These are phyloP conservation scores for Bombardia bombarda DNA, from an alignment of 495 filamentous ascomycete species.

Conservation along the genomic window DNA sequence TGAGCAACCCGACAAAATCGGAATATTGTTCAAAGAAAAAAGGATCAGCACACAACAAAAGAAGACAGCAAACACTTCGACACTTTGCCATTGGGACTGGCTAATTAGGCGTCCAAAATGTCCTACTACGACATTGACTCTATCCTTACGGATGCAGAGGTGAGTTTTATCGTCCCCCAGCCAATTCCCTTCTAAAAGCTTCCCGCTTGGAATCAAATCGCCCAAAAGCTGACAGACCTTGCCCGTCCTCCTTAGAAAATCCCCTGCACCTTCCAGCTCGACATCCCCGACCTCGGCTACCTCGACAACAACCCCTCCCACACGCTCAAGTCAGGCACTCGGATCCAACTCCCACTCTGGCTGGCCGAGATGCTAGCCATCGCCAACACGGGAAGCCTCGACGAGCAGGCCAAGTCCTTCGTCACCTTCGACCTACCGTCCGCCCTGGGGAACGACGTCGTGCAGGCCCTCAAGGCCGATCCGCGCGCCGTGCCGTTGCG, in stretches of 20 bases:
- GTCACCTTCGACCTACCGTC: slow-evolving; percentile 76
- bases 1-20: no score
- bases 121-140: slow-evolving; percentile 93
- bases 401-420: slow-evolving; percentile 43
- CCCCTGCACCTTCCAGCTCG: slow-evolving; percentile 86
- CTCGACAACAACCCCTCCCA: slow-evolving; percentile 61
- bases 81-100: neutral
- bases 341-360: slow-evolving; percentile 84
- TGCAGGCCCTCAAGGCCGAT: slow-evolving; percentile 88
- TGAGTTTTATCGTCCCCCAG: slow-evolving; percentile 21
- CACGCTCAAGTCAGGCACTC: slow-evolving; percentile 69
- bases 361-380: slow-evolving; percentile 94
- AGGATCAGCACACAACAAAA: no score
- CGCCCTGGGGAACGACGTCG: slow-evolving; percentile 68
- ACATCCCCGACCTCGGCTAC: slow-evolving; percentile 78
- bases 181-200: neutral
- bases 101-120: slow-evolving; percentile 29
- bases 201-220: no score
- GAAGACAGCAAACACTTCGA: no score
- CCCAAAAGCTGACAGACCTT: slow-evolving; percentile 3
- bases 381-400: slow-evolving; percentile 46
- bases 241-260: slow-evolving; percentile 65
- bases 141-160: slow-evolving; percentile 88
- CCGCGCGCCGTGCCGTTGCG: slow-evolving; percentile 79
- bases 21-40: no score